Conservation (phyloP, 2,329 filamentous ascomycete genomes). For the Colletotrichum sp. region DNA sequence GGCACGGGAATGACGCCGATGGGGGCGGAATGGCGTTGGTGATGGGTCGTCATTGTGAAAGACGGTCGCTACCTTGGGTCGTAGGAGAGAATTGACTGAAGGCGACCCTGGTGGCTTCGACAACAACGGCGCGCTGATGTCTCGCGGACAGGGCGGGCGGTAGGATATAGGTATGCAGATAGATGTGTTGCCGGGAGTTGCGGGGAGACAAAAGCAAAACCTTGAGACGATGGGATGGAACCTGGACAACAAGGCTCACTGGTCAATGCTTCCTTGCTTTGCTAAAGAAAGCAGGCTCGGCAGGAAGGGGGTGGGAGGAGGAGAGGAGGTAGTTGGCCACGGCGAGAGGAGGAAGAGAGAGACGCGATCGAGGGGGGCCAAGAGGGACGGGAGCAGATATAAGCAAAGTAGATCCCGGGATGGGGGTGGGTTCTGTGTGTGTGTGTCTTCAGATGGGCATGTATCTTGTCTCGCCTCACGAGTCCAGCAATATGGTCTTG, state of each 20-base stretch:
- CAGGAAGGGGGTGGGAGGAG: background rate
- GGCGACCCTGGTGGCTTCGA: background rate
- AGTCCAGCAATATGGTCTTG: background rate
- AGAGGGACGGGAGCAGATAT: slow-evolving; percentile 20
- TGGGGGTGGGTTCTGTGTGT: background rate
- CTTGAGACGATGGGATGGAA: slow-evolving; percentile 1
- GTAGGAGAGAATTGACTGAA: background rate
- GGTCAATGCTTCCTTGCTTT: slow-evolving; percentile 6
- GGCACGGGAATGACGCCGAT: slow-evolving; percentile 62
- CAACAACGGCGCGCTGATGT: background rate
- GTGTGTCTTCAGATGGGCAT: background rate
- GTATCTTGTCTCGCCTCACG: slow-evolving; percentile 2
- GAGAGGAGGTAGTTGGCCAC: background rate
- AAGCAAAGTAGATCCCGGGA: slow-evolving; percentile 11
- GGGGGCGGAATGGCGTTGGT: slow-evolving; percentile 42
- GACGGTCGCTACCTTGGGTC: background rate
- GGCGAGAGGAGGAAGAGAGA: background rate
- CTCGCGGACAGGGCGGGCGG: background rate
- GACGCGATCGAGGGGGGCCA: background rate
- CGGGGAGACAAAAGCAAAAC: slow-evolving; percentile 10
- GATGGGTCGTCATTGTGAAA: slow-evolving; percentile 31
- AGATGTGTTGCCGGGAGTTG: background rate
- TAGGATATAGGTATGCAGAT: background rate
- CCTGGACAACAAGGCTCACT: slow-evolving; percentile 3
- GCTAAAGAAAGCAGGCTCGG: background rate